Base-by-base conservation (phyloP, 2,329 filamentous ascomycete species). In the Phialophora expanda region DNA sequence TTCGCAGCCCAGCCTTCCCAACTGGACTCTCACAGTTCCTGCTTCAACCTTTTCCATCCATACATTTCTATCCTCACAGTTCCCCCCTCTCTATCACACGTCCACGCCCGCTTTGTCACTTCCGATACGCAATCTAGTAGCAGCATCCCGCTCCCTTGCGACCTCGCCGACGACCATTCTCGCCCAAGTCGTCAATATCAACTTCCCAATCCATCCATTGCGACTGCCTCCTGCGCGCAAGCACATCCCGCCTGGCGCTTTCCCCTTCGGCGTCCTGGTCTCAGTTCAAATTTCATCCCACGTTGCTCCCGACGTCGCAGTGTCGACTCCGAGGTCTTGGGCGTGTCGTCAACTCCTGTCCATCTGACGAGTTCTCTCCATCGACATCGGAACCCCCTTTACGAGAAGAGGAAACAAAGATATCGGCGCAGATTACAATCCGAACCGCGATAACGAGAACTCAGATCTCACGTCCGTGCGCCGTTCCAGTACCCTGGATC, bases 1-100 rank as follows among this genome's bases (percentile, higher is more conserved):
- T n/a, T 64, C 62, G 61, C 54, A 50, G 41, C 24, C 61, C 61
- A 63, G 61, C 61, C 61, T 63, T 57, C 61, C 61, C 12, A 30
- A 57, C 62, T 60, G 17, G 44, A 44, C 62, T 64, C 62, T 34
- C 48, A 61, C 56, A 46, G 22, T 65, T 51, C 56, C 56, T 65
- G 62, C 62, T 50, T 64, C 62, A 58, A 63, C 50, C 38, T 48
- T 48, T 55, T 55, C 53, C 61, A 38, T 50, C 46, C 61, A 60
- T 22, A 46, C 53, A 59, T 65, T 60, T 62, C 34, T 62, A 61
- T 46, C n/a, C 51, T 62, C 59, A 46, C 59, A 55, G 26, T 56
- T 48, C 51, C 56, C 32, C 53, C 62, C 50, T 41, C 56, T 56
- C 50, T 41, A 65, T 65, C 62, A 65, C 62, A 26, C 62, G 48